Conservation (phyloP, 805 yeast species). For the Dipodascopsis tothii region DNA sequence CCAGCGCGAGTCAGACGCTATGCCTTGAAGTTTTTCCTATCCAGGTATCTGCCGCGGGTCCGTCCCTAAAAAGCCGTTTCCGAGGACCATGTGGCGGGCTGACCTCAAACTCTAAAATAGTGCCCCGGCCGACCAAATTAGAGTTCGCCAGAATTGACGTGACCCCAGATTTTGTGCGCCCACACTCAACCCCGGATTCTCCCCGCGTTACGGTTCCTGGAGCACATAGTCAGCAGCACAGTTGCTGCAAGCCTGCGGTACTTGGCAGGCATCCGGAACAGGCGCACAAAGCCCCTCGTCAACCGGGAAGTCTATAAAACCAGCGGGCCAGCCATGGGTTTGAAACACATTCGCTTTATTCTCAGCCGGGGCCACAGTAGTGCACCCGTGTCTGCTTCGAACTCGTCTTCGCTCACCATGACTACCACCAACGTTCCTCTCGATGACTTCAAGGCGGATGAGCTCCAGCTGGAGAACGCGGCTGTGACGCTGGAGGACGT, state of each 20-base stretch:
- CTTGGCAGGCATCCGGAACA: background rate
- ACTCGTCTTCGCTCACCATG: background rate
- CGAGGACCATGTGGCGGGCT: too few relatives aligned
- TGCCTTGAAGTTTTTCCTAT: too few relatives aligned
- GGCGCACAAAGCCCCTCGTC: background rate
- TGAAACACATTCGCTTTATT: too few relatives aligned
- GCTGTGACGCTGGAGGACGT: conserved; percentile 5
- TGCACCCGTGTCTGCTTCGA: too few relatives aligned
- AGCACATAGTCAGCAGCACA: background rate
- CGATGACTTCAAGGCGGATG: background rate
- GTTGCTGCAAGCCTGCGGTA: background rate
- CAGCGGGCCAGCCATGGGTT: background rate
- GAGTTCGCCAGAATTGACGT: too few relatives aligned
- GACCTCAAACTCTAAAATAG: too few relatives aligned
- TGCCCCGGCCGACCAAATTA: too few relatives aligned
- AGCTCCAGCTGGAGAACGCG: background rate
- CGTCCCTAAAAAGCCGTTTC: too few relatives aligned
- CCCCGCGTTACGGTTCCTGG: background rate
- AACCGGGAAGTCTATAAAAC: background rate
- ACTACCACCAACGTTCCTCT: background rate
- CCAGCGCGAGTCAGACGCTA: too few relatives aligned
- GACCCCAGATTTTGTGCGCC: too few relatives aligned
- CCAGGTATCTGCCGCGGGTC: too few relatives aligned
- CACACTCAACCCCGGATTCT: background rate
- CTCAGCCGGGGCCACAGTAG: too few relatives aligned